Base-by-base conservation (phyloP, 139 green algal genomes). In the Edaphochlamys debaryana region DNA sequence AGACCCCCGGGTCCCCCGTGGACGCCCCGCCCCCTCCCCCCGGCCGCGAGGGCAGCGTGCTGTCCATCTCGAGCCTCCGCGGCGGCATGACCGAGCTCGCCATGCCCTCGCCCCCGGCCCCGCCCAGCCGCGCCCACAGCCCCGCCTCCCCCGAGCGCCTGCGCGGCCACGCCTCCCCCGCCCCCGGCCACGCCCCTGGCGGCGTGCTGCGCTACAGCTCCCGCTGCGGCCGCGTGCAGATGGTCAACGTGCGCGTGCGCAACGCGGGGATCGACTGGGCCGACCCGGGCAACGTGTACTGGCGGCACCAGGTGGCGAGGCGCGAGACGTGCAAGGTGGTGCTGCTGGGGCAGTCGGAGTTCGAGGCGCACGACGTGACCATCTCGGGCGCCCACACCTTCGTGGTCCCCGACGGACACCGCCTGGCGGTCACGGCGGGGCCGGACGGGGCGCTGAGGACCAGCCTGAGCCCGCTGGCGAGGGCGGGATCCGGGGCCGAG, bases 181-280 rank as follows among this genome's bases (percentile, higher is more conserved):
- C 45, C 9, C 11, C 45, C 9, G 45, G 45, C 40, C 37, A 25
- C 25, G 42, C 25, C 42, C 62, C 40, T 1, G 62, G 23, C 25
- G 76, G 62, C 36, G 13, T 72, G 27, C 25, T 87, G 37, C 42
- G 76, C 69, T 96, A 89, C 87, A 90, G 88, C 66, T 29, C 42
- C 27, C 72, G 70, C 37, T 91, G 89, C 70, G 97, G 94, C 0
- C 88, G 96, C 15, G 81, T 98, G 41, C 80, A 92, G 32, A 64
- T 99, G 86, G 85, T 88, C 58, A 94, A 96, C 68, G 96, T 99
- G 56, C 86, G 64, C 1, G 89, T 99, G 30, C 29, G 63, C 25
- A 99, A 99, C 80, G 50, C n/a, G 8, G 96, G 97, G 45, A 89
- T 99, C 27, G 92, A 98, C 74, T 99, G 93, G 93, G 62, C 70